Conservation (phyloP, 1,284 basidiomycete species). For the Boletus mariae region DNA sequence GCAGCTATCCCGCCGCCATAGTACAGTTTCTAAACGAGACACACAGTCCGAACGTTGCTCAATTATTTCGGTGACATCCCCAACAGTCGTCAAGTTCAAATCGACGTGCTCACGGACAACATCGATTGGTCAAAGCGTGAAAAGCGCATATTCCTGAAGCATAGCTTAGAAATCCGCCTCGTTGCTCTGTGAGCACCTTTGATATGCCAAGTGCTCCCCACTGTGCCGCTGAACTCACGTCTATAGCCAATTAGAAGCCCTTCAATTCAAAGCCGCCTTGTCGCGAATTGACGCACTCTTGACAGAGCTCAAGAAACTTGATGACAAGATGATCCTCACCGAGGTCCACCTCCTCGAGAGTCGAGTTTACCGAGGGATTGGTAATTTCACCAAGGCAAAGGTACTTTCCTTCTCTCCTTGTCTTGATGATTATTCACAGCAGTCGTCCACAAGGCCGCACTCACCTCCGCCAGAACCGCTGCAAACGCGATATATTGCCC, state of each 20-base stretch:
- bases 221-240: conserved; percentile 2
- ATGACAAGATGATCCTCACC: conserved; percentile 97
- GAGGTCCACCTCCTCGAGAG: conserved; percentile 96
- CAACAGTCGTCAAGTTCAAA: conserved; percentile 76
- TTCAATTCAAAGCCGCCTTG: conserved; percentile 79
- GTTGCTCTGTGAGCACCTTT: conserved; percentile 63
- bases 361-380: conserved; percentile 84
- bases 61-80: conserved; percentile 84
- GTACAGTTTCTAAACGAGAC: neutral
- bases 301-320: conserved; percentile 87
- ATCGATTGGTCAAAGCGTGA: conserved; percentile 91
- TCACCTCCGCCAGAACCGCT: conserved; percentile 91
- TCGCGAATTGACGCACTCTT: conserved; percentile 82
- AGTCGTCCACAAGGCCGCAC: conserved; percentile 63
- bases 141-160: conserved; percentile 94
- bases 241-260: conserved; percentile 70
- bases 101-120: conserved; percentile 83
- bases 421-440: neutral
- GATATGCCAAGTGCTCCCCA: neutral
- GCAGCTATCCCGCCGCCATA: neutral
- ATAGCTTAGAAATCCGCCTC: conserved; percentile 89
- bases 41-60: conserved; percentile 83
- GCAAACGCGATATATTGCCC: conserved; percentile 99
- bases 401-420: conserved; percentile 35
- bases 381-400: conserved; percentile 94